These are phyloP conservation scores for Cryptococcus sp. DNA, from an alignment of 1,284 basidiomycete genomes.

Conservation along the genomic window DNA sequence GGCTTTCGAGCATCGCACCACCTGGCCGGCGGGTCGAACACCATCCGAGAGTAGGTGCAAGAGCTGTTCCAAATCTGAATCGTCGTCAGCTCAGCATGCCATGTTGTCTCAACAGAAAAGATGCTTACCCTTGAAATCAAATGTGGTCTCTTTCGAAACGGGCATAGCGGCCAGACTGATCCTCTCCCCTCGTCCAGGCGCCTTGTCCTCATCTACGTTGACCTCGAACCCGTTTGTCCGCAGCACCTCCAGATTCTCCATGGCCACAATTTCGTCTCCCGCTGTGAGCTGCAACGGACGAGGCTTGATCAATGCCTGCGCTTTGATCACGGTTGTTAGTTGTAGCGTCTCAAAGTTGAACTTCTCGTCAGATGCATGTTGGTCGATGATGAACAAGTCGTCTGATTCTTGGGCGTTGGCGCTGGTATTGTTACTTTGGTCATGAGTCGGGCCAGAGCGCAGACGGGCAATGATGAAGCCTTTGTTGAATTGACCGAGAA, in stretches of 20 bases:
- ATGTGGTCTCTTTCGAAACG: conserved; percentile 80
- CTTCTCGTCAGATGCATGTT: conserved; percentile 77
- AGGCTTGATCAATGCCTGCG: conserved; percentile 77
- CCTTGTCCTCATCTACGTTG: conserved; percentile 53
- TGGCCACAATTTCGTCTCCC: conserved; percentile 79
- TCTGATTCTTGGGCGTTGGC: conserved; percentile 50
- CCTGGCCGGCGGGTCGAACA: conserved; percentile 59
- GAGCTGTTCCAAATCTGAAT: conserved; percentile 90
- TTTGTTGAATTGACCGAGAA: conserved; percentile 92
- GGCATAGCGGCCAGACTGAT: conserved; percentile 77
- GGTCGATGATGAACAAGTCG: conserved; percentile 81
- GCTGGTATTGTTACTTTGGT: conserved; percentile 35
- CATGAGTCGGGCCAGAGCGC: too few species aligned
- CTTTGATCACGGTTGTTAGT: conserved; percentile 75
- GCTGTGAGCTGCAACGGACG: conserved; percentile 76
- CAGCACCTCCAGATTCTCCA: conserved; percentile 77
- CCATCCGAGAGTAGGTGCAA: conserved; percentile 73
- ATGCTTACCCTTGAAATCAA: conserved; percentile 59
- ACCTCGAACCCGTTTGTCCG: conserved; percentile 84
- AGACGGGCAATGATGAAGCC: conserved; percentile 88
- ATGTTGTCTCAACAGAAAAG: neutral
- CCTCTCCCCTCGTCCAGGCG: conserved; percentile 51
- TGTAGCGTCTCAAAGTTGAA: conserved; percentile 96
- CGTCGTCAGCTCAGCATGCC: neutral
- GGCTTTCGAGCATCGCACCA: conserved; percentile 88